Percentiles rank a stretch among this genome's conserved stretches.
Conservation (phyloP, 495 filamentous ascomycete species). For the Xylaria venustula region DNA sequence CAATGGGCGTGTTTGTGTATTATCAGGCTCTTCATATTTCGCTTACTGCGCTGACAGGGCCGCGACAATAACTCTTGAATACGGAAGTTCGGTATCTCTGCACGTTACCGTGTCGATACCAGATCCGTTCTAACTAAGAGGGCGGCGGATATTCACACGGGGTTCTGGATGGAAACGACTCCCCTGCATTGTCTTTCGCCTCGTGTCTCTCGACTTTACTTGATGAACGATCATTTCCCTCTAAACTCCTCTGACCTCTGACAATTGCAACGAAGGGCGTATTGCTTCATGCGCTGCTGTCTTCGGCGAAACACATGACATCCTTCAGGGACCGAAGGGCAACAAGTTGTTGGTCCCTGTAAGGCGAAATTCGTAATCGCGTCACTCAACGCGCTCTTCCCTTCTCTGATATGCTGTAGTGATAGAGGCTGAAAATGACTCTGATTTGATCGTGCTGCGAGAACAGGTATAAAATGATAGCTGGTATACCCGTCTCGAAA, state of each 20-base stretch:
- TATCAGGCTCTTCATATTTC: constrained; percentile 8
- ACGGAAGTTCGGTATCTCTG: constrained; percentile 17
- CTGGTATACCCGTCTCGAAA: too few relatives aligned
- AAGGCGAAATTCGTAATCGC: not conserved
- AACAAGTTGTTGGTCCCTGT: not conserved
- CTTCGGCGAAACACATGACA: not conserved
- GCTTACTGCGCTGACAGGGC: constrained; percentile 7
- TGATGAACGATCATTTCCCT: too few relatives aligned
- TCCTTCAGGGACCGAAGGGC: constrained; percentile 5
- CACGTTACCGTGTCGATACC: constrained; percentile 13
- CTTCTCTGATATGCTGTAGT: not conserved
- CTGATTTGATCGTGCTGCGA: too few relatives aligned
- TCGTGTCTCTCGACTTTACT: too few relatives aligned
- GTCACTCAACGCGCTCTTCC: not conserved
- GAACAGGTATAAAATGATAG: too few relatives aligned
- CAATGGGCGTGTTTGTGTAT: constrained; percentile 12
- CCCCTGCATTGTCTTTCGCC: too few relatives aligned
- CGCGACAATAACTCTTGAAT: constrained; percentile 17
- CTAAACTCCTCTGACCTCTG: not conserved
- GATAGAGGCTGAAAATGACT: not conserved
- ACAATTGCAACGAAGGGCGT: not conserved
- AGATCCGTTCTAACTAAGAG: constrained; percentile 11
- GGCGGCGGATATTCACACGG: constrained; percentile 12
- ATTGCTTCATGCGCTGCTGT: not conserved
- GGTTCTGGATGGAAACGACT: too few relatives aligned